Conservation (phyloP, 495 filamentous ascomycete species). For the Xylaria flabelliformis region DNA sequence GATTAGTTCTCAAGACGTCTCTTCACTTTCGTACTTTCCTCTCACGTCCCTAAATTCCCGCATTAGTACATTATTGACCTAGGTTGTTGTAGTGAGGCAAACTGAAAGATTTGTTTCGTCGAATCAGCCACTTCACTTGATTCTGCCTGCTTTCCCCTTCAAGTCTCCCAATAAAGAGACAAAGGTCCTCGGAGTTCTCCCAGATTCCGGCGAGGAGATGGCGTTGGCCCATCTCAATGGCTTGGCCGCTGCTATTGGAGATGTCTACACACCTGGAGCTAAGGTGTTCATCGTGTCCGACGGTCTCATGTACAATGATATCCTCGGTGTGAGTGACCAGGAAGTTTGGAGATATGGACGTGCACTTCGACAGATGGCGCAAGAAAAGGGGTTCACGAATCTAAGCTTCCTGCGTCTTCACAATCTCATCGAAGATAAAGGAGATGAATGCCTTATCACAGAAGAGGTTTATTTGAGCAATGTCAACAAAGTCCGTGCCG, state of each 20-base stretch:
- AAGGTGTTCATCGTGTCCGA: background rate
- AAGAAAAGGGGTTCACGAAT: slow-evolving; percentile 8
- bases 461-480: no score
- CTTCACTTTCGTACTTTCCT: no score
- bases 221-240: no score
- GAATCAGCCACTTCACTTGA: background rate
- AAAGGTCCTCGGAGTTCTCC: slow-evolving; percentile 4
- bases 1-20: no score
- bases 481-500: no score
- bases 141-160: slow-evolving; percentile 14
- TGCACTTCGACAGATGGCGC: background rate
- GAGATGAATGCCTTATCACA: no score
- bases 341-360: slow-evolving; percentile 8
- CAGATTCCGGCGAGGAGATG: background rate
- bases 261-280: no score
- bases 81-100: no score
- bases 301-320: slow-evolving; percentile 10
- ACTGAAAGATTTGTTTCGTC: no score
- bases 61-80: no score
- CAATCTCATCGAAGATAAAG: background rate
- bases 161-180: slow-evolving; percentile 6
- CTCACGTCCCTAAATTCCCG: no score
- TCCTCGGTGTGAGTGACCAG: slow-evolving; percentile 2
- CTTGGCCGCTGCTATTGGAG: no score
- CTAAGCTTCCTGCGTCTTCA: background rate